Base-by-base conservation (phyloP, 176 grass and related monocot species). In the Pontederia crassipes region DNA sequence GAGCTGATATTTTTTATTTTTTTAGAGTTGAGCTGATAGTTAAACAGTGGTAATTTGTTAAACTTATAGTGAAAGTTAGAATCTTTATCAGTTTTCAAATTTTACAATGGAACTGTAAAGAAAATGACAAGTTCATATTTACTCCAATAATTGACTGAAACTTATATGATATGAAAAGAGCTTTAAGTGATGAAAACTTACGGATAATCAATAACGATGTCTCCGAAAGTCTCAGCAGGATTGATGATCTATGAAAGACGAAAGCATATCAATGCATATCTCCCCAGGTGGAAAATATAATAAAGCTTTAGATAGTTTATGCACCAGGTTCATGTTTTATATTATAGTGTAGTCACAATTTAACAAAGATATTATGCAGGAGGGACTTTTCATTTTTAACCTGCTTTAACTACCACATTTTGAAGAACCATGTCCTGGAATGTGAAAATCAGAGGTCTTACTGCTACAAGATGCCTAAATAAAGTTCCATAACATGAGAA, bases 141-240 rank as follows among this genome's bases (percentile, higher is more conserved):
- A 40, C 32, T 40, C 32, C 6, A 40, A 40, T 40, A 40, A 40
- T 40, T 1, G 2, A 40, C 32, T 14, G 12, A 35, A 50, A 62
- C 5, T 51, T 17, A 87, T 20, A 28, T 47, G 12, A 57, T 48
- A 48, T 53, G 58, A 2, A 71, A 61, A 45, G 2, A 49, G 63
- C n/a, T 28, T 14, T 2, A 60, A 32, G 60, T 78, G 48, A 59
- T 28, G 10, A 45, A 45, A 62, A 92, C 93, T 92, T 89, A 98
- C 93, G 93, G 84, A 55, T 98, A 98, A 85, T 98, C 93, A 61
- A 98, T 98, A 58, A 92, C 64, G 66, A 98, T 92, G 56, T 89
- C 84, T 28, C 87, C 93, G 63, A 98, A 98, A 57, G 87, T 98
- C 75, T 98, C 93, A 18, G 93, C 77, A 67, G 93, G 93, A 76